Base-by-base conservation (phyloP, 495 filamentous ascomycete species). In the Pseudotulostoma volvatum region DNA sequence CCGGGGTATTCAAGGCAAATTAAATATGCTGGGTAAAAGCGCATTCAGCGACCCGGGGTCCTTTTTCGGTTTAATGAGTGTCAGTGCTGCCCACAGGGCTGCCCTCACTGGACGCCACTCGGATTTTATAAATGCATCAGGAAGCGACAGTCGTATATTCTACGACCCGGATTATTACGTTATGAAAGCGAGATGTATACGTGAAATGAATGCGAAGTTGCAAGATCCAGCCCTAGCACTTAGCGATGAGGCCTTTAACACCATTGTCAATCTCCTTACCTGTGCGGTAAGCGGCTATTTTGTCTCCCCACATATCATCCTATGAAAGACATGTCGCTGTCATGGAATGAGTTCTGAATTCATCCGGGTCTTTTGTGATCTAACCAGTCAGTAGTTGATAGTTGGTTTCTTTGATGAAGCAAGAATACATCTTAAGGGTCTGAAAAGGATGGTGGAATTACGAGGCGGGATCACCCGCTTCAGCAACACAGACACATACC, bases 51-150 rank as follows among this genome's bases (percentile, higher is more conserved):
- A 61, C 19, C 38, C 55, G 0, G 55, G 55, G 2, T 52, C 49
- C 38, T 61, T 61, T 40, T 61, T 55, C 33, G 55, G 53, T 23
- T 39, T 59, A 9, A 57, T 61, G 57, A 57, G 47, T 31, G 58
- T 59, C 49, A 51, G 51, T 21, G 57, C 57, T 33, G 57, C 55
- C 15, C 57, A 61, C 41, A 50, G 54, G 40, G 53, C 55, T 16
- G 44, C 45, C 18, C 30, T 59, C n/a, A 38, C 44, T 7, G 40
- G 44, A 16, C 41, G 46, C 28, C 48, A 45, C 30, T 45, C 44
- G 15, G 43, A 41, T 33, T 21, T 37, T 3, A 40, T 37, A 8
- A 17, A 31, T 18, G 21, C 37, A 3, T 18, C 33, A 21, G 33
- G 15, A 31, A 18, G 28, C 7, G 18, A 18, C 17, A 30, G 43